These are phyloP conservation scores for Kondoa subrosea DNA, from an alignment of 768 basidiomycete species.

Conservation along the genomic window DNA sequence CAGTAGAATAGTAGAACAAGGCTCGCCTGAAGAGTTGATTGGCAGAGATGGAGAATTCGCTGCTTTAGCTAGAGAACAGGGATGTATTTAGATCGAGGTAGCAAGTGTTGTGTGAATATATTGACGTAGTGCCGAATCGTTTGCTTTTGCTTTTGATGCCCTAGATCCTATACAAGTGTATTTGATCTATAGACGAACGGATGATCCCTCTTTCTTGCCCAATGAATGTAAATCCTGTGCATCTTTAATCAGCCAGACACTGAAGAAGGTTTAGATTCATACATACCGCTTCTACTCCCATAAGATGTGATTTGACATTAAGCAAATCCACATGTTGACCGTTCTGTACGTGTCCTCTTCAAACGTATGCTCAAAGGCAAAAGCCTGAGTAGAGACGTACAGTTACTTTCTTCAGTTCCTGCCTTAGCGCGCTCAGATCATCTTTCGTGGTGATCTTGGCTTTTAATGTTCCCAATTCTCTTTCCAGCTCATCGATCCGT, in stretches of 20 bases:
- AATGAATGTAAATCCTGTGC: neutral
- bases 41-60: no score
- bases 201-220: neutral
- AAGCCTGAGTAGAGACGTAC: neutral
- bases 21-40: no score
- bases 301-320: neutral
- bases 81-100: no score
- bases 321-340: neutral
- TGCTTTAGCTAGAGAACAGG: no score
- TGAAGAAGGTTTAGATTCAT: neutral
- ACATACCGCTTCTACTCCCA: neutral
- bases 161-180: no score
- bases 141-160: no score
- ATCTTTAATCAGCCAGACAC: neutral
- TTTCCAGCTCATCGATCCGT: constrained; percentile 1
- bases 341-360: neutral
- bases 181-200: neutral
- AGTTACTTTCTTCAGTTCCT: neutral
- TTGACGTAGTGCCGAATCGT: no score
- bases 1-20: no score
- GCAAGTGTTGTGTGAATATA: no score
- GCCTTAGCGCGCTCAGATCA: neutral
- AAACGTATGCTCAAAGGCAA: neutral
- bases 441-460: neutral
- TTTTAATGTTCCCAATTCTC: neutral